Conservation (phyloP, 805 yeast genomes). For the Cyberlindnera mycetangii region DNA sequence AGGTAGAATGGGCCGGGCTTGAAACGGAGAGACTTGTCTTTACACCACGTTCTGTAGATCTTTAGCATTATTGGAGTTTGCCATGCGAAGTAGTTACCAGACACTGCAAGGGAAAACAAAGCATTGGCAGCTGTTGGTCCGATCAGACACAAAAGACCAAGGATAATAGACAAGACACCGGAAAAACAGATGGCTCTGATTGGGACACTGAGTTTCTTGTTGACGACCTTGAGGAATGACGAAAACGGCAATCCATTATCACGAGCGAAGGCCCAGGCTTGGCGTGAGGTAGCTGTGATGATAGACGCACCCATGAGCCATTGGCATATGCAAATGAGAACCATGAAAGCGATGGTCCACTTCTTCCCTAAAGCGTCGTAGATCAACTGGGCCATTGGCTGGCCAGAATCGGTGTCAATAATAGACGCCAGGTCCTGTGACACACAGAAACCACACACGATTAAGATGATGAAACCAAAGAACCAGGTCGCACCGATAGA, state of each 20-base stretch:
- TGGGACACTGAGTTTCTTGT: conserved; percentile 58
- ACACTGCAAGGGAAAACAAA: conserved; percentile 40
- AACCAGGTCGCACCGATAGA: conserved; percentile 54
- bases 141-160: conserved; percentile 41
- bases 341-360: conserved; percentile 68
- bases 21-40: conserved; percentile 37
- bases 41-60: conserved; percentile 41
- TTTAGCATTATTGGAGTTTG: conserved; percentile 37
- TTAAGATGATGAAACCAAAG: conserved; percentile 54
- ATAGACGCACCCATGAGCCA: conserved; percentile 66
- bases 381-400: conserved; percentile 64
- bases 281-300: conserved; percentile 61
- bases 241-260: conserved; percentile 72
- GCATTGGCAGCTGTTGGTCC: conserved; percentile 44
- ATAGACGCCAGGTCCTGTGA: conserved; percentile 2
- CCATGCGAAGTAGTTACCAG: conserved; percentile 44
- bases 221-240: conserved; percentile 52
- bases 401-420: conserved; percentile 44
- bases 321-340: conserved; percentile 56
- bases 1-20: conserved; percentile 66
- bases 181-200: conserved; percentile 54
- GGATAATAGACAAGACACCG: conserved; percentile 34
- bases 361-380: conserved; percentile 59
- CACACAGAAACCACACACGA: conserved; percentile 35
- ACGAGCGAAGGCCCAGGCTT: conserved; percentile 73